These are phyloP conservation scores for Murraya koenigii DNA, from an alignment of 345 rosid genomes.

Conservation along the genomic window DNA sequence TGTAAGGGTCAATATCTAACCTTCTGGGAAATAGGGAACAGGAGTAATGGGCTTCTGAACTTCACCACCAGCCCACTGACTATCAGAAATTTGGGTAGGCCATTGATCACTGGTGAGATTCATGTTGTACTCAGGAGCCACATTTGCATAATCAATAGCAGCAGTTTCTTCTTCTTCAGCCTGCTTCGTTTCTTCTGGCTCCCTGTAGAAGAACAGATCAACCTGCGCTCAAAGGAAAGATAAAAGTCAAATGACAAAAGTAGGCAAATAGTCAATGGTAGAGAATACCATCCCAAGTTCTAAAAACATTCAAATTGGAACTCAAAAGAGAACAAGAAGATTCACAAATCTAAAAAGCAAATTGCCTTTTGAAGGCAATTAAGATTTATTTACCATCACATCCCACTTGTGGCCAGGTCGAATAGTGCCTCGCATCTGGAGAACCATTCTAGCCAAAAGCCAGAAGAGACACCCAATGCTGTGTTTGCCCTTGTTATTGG, in stretches of 20 bases:
- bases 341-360: background rate
- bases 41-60: conserved; percentile 49
- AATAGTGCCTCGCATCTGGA: conserved; percentile 95
- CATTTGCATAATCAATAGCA: conserved; percentile 44
- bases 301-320: background rate
- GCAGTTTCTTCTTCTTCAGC: conserved; percentile 60
- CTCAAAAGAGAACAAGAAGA: background rate
- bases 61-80: conserved; percentile 45
- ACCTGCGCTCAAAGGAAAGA: conserved; percentile 38
- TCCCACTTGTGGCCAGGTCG: conserved; percentile 78
- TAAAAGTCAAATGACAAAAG: background rate
- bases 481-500: conserved; percentile 97
- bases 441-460: conserved; percentile 95
- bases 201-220: conserved; percentile 78
- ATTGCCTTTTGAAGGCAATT: too few relatives aligned
- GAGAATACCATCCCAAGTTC: background rate
- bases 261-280: background rate
- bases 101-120: conserved; percentile 47
- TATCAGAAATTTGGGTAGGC: conserved; percentile 47
- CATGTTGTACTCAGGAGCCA: conserved; percentile 31
- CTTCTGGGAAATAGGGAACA: conserved; percentile 49
- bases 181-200: conserved; percentile 65
- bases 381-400: conserved; percentile 51
- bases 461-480: conserved; percentile 94
- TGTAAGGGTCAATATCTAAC: background rate